Evolutionary conservation across 129 eudicot species (phyloP).

Genomic region (Artemisia argyi): DNA sequence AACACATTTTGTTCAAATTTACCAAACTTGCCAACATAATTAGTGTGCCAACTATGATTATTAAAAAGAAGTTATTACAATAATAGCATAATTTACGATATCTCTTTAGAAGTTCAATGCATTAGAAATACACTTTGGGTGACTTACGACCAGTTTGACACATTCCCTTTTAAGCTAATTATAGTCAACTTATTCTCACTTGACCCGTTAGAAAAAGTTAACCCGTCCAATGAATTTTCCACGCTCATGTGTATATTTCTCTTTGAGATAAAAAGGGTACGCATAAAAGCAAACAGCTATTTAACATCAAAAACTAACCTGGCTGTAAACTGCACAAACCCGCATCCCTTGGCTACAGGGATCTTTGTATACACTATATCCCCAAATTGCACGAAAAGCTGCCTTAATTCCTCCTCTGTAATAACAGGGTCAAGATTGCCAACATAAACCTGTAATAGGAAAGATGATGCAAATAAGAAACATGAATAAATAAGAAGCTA

Average conservation of each 20-base stretch:
- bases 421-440: constrained; percentile 89
- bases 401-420: constrained; percentile 90
- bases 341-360: constrained; percentile 83
- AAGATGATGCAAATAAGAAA: constrained; percentile 15
- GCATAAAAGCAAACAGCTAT: not conserved
- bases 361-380: constrained; percentile 86
- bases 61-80: not conserved
- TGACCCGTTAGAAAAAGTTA: not conserved
- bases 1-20: no score
- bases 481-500: constrained; percentile 2
- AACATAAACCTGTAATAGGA: constrained; percentile 58
- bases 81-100: not conserved
- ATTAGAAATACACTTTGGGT: not conserved
- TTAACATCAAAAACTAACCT: constrained; percentile 49
- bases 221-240: not conserved
- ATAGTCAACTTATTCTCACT: not conserved
- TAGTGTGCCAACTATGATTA: not conserved
- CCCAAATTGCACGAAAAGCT: constrained; percentile 78
- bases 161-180: not conserved
- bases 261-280: not conserved
- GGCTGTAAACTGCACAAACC: constrained; percentile 82
- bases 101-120: no score
- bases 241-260: not conserved
- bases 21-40: not conserved
- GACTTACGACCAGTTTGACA: not conserved